These are phyloP conservation scores for Chenopodium quinoa DNA, from an alignment of 148 eudicot genomes.

Conservation along the genomic window DNA sequence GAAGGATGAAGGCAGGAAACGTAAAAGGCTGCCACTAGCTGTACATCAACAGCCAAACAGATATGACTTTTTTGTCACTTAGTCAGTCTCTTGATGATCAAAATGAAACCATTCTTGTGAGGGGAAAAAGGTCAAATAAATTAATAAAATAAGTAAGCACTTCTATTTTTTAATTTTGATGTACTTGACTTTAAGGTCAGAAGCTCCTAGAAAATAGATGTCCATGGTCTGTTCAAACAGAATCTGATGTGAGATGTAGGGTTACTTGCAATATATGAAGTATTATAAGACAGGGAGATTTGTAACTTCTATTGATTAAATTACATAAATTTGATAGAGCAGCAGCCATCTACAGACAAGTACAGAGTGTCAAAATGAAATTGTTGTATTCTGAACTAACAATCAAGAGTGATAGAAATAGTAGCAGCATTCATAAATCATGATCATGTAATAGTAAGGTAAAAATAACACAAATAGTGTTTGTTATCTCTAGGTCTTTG, in stretches of 20 bases:
- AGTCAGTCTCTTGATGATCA: not conserved
- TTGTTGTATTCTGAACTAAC: not conserved
- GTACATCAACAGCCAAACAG: not conserved
- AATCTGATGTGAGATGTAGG: not conserved
- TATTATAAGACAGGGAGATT: not conserved
- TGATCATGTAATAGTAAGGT: too few relatives aligned
- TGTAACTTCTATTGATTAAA: not conserved
- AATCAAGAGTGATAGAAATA: not conserved
- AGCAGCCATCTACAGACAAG: too few relatives aligned
- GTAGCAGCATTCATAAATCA: too few relatives aligned
- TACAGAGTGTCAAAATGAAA: not conserved
- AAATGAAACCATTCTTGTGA: not conserved
- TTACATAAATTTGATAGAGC: not conserved
- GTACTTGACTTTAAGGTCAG: not conserved
- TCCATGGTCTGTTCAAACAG: not conserved
- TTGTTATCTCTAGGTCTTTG: not conserved
- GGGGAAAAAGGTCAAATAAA: not conserved
- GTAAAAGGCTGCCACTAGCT: not conserved
- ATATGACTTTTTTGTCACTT: not conserved
- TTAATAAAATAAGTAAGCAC: not conserved
- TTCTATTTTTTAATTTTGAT: not conserved
- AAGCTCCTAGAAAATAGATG: not conserved
- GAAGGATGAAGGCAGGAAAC: not conserved
- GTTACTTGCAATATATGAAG: not conserved
- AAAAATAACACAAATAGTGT: too few relatives aligned